A percentile compares a stretch with the other conserved stretches of the same genome.
Evolutionary conservation across 2,329 filamentous ascomycete species (phyloP).

Genomic region (Claviceps fusiformis): DNA sequence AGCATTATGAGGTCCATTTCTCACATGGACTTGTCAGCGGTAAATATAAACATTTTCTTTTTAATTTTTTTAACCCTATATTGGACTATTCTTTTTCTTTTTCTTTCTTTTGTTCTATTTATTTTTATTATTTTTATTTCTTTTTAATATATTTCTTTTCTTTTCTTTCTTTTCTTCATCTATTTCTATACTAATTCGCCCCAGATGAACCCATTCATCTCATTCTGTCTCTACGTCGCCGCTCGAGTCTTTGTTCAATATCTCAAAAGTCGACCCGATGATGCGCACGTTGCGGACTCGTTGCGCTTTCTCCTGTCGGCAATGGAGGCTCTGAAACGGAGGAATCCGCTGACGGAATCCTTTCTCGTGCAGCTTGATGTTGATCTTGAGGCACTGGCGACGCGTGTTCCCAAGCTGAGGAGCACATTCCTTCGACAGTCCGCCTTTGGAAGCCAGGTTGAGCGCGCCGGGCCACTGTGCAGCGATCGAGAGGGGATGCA

Average conservation of each 20-base stretch:
- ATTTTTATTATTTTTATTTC: no score
- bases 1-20: constrained; percentile 93
- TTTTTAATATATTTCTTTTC: neutral
- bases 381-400: constrained; percentile 64
- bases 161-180: no score
- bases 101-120: neutral
- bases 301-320: constrained; percentile 83
- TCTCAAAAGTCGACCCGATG: constrained; percentile 82
- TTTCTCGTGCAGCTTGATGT: constrained; percentile 90
- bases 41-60: constrained; percentile 23
- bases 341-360: constrained; percentile 85
- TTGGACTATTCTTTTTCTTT: no score
- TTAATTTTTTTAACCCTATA: no score
- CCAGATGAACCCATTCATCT: constrained; percentile 90
- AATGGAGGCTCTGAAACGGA: constrained; percentile 77
- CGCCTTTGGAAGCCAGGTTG: constrained; percentile 1
- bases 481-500: constrained; percentile 22
- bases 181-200: no score
- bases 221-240: constrained; percentile 92
- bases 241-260: constrained; percentile 93
- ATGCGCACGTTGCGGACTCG: constrained; percentile 63
- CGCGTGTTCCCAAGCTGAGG: constrained; percentile 44
- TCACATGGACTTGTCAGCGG: constrained; percentile 70
- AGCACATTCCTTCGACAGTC: constrained; percentile 34
- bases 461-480: constrained; percentile 13